These are phyloP conservation scores for Cyclostephanos invisitatus DNA, from an alignment of 108 stramenopile species.

Conservation along the genomic window DNA sequence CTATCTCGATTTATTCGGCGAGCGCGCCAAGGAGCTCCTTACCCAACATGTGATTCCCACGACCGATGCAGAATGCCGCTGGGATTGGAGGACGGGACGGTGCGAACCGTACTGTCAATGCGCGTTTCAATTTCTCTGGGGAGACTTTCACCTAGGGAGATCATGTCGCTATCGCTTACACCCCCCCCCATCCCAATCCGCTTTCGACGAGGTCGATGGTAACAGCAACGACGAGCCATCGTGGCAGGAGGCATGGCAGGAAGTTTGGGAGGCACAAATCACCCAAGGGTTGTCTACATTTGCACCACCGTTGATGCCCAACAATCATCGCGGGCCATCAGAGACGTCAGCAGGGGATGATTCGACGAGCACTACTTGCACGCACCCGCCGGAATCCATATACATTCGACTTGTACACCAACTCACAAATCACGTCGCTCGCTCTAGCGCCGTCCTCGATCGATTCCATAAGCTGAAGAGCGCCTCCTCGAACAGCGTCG, in stretches of 20 bases:
- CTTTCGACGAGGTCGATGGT: neutral
- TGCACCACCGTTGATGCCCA: slow-evolving; percentile 21
- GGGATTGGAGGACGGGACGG: slow-evolving; percentile 76
- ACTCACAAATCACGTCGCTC: slow-evolving; percentile 16
- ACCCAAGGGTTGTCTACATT: slow-evolving; percentile 17
- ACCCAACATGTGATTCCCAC: slow-evolving; percentile 68
- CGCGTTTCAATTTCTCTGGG: slow-evolving; percentile 53
- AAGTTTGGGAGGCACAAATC: slow-evolving; percentile 32
- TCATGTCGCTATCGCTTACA: slow-evolving; percentile 59
- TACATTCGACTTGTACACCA: slow-evolving; percentile 35
- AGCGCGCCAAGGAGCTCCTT: slow-evolving; percentile 79
- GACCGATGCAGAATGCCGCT: slow-evolving; percentile 52
- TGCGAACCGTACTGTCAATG: slow-evolving; percentile 86
- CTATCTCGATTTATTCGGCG: slow-evolving; percentile 80
- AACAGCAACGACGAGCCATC: slow-evolving; percentile 16
- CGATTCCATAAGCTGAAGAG: slow-evolving; percentile 28
- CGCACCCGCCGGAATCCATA: slow-evolving; percentile 40
- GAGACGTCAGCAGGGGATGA: slow-evolving; percentile 10
- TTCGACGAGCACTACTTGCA: slow-evolving; percentile 19
- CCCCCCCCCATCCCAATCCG: slow-evolving; percentile 16
- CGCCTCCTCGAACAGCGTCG: neutral
- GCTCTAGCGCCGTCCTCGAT: slow-evolving; percentile 15
- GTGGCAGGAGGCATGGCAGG: slow-evolving; percentile 49
- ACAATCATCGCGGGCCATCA: slow-evolving; percentile 2
- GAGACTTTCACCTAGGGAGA: slow-evolving; percentile 82